These are phyloP conservation scores for Pythium periplocum DNA, from an alignment of 352 stramenopile genomes.

Conservation along the genomic window DNA sequence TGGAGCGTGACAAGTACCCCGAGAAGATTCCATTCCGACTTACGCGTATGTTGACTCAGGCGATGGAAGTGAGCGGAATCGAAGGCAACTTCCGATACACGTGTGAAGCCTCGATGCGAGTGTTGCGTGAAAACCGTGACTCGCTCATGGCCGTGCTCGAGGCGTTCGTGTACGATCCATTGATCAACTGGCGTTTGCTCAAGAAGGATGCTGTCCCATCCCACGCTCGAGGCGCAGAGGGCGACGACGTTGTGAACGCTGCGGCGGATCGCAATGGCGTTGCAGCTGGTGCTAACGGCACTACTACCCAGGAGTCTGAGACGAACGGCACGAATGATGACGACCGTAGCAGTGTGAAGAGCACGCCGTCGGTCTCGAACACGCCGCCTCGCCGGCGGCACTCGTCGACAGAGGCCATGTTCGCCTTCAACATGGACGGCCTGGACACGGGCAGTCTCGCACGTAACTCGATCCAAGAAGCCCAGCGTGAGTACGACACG, in stretches of 20 bases:
- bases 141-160: constrained; percentile 99
- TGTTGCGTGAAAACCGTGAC: constrained; percentile 98
- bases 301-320: constrained; percentile 7
- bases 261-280: constrained; percentile 1
- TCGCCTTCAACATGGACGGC: constrained; percentile 59
- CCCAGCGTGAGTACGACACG: constrained; percentile 45
- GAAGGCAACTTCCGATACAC: constrained; percentile 99
- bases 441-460: constrained; percentile 44
- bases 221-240: constrained; percentile 63
- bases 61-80: constrained; percentile 99
- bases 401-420: constrained; percentile 64
- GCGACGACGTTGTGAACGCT: constrained; percentile 18
- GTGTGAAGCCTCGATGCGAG: constrained; percentile 97
- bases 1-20: constrained; percentile 99
- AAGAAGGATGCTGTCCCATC: constrained; percentile 80
- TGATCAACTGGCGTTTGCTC: constrained; percentile 98
- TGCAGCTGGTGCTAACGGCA: background rate
- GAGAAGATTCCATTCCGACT: constrained; percentile 99
- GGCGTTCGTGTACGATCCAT: constrained; percentile 99
- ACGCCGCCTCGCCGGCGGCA: constrained; percentile 45
- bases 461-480: constrained; percentile 62
- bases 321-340: constrained; percentile 22
- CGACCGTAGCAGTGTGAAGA: constrained; percentile 59
- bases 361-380: constrained; percentile 32
- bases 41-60: constrained; percentile 97